phyloP scores from a whole-genome alignment of 202 grass and related monocot species.

The Zizania palustris region DNA sequence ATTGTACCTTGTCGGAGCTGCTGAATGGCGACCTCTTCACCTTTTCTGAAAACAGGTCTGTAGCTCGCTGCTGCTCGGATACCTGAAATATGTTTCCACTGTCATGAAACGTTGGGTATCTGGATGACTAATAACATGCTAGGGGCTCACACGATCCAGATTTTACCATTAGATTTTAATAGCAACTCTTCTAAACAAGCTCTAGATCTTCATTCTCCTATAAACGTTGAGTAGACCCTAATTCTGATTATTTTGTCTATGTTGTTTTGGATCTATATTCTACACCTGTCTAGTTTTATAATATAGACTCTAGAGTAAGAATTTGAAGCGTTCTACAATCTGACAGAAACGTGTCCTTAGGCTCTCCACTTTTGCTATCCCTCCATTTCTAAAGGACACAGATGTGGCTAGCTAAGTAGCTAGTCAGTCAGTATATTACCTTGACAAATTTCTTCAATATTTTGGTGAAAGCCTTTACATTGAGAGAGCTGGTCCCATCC shows the following conservation, averaged over 20 bases:
- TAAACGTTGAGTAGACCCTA: background rate
- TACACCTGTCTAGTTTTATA: too few species aligned
- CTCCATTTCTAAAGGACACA: conserved; percentile 30
- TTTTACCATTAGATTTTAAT: too few species aligned
- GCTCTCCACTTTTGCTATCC: conserved; percentile 6
- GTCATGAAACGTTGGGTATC: background rate
- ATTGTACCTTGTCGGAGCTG: conserved; percentile 85
- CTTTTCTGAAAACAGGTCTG: conserved; percentile 62
- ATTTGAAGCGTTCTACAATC: too few species aligned
- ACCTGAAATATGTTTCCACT: conserved; percentile 52
- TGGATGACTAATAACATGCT: too few species aligned
- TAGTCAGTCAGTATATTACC: conserved; percentile 45
- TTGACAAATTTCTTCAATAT: conserved; percentile 96
- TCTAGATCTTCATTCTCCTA: background rate
- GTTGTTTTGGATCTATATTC: too few species aligned
- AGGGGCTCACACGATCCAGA: too few species aligned
- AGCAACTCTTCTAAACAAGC: too few species aligned
- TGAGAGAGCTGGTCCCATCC: conserved; percentile 66
- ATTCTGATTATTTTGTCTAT: too few species aligned
- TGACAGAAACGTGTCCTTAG: too few species aligned
- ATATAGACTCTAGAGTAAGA: too few species aligned
- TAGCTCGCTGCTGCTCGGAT: conserved; percentile 57
- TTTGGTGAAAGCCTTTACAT: conserved; percentile 88
- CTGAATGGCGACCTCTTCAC: conserved; percentile 78
- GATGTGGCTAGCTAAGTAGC: conserved; percentile 8